phyloP scores from a whole-genome alignment of 129 eudicot species.

The sunflower (Helianthus annuus) region HanXRQr2.0-SUNRISE NC_035436.2:26241739-26242238 shows the following conservation, averaged over 20 bases:
- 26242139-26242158: conserved; percentile 99
- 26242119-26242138: conserved; percentile 86
- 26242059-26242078: background rate
- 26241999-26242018: background rate
- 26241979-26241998: background rate
- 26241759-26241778: no score
- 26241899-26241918: background rate
- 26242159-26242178: conserved; percentile 90
- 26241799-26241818: no score
- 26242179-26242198: conserved; percentile 86
- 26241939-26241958: conserved; percentile 1
- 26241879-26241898: no score
- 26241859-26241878: background rate
- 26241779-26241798: no score
- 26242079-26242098: conserved; percentile 10
- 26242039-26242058: background rate
- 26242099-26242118: conserved; percentile 50
- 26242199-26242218: conserved; percentile 59
- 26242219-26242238: conserved; percentile 38
- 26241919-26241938: no score
- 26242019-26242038: background rate
- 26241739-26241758: background rate
- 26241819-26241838: background rate
- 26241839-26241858: background rate
- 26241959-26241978: conserved; percentile 5